Conservation (phyloP, 164 flowering plant genomes). For the Berberis thunbergii region DNA sequence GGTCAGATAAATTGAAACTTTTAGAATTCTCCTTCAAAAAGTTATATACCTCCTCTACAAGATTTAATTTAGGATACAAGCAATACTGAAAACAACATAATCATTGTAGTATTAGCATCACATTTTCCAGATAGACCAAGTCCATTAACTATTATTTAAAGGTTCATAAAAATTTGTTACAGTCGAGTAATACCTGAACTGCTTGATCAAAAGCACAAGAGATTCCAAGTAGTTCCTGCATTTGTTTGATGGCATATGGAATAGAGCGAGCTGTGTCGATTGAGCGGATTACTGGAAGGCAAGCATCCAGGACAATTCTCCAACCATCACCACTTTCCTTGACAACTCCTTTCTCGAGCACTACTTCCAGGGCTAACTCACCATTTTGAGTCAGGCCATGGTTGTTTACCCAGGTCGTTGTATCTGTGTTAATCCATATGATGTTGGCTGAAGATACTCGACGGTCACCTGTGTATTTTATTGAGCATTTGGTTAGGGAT, state of each 20-base stretch:
- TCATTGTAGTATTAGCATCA: too few relatives aligned
- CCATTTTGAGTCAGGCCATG: conserved; percentile 36
- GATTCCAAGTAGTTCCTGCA: conserved; percentile 79
- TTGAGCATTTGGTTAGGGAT: too few relatives aligned
- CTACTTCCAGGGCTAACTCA: conserved; percentile 72
- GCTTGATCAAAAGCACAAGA: conserved; percentile 91
- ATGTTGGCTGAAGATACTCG: conserved; percentile 51
- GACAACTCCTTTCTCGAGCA: conserved; percentile 55
- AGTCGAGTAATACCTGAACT: conserved; percentile 54
- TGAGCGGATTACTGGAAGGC: conserved; percentile 81
- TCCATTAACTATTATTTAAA: too few relatives aligned
- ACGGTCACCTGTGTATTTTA: conserved; percentile 54
- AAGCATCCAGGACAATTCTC: conserved; percentile 76
- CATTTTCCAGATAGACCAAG: too few relatives aligned
- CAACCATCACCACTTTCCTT: conserved; percentile 81
- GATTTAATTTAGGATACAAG: too few relatives aligned
- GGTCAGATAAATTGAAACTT: not conserved
- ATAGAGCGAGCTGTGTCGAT: conserved; percentile 71
- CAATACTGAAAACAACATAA: too few relatives aligned
- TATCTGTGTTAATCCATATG: conserved; percentile 60
- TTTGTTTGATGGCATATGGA: conserved; percentile 81
- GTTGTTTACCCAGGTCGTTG: conserved; percentile 55
- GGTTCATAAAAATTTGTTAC: not conserved
- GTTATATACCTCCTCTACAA: too few relatives aligned
- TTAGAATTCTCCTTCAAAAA: too few relatives aligned